Percentiles rank a stretch among this genome's conserved stretches.
Conservation (phyloP, 225 moss, liverwort and hornwort species). For the Physcomitrellopsis africana region DNA sequence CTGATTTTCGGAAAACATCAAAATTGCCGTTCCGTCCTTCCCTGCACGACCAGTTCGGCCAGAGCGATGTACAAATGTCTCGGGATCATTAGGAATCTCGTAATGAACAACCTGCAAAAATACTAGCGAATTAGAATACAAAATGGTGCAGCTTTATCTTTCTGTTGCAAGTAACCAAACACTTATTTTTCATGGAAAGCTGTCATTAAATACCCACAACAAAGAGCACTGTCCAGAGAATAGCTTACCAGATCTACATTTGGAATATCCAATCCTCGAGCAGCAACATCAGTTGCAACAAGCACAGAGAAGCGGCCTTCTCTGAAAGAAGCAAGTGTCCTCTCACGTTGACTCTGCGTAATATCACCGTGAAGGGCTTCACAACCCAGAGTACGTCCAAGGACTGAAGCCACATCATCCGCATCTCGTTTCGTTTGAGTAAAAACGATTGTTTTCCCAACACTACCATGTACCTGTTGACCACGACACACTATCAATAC, state of each 20-base stretch:
- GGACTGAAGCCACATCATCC: constrained; percentile 70
- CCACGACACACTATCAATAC: not conserved
- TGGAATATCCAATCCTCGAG: constrained; percentile 74
- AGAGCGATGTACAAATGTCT: constrained; percentile 84
- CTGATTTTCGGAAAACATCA: constrained; percentile 65
- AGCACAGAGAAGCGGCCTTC: constrained; percentile 72
- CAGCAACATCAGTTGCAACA: constrained; percentile 81
- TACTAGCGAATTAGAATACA: not conserved
- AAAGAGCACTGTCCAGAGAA: not conserved
- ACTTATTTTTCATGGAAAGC: not conserved
- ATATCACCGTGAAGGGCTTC: constrained; percentile 89
- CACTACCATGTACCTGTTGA: constrained; percentile 71
- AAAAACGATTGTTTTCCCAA: constrained; percentile 77
- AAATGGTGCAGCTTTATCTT: not conserved
- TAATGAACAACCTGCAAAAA: constrained; percentile 67
- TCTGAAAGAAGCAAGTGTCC: constrained; percentile 70
- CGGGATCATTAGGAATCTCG: constrained; percentile 80
- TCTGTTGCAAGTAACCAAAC: not conserved
- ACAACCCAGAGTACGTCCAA: constrained; percentile 75
- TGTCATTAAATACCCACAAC: not conserved
- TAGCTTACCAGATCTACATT: constrained; percentile 39
- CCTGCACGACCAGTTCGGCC: constrained; percentile 84
- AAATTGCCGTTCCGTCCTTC: constrained; percentile 74
- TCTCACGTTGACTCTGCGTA: constrained; percentile 77
- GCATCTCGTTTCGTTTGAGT: constrained; percentile 89